Percentiles rank a stretch among this genome's conserved stretches.
These are phyloP conservation scores for Amphibolis antarctica DNA, from an alignment of 106 monocot genomes.

Conservation along the genomic window DNA sequence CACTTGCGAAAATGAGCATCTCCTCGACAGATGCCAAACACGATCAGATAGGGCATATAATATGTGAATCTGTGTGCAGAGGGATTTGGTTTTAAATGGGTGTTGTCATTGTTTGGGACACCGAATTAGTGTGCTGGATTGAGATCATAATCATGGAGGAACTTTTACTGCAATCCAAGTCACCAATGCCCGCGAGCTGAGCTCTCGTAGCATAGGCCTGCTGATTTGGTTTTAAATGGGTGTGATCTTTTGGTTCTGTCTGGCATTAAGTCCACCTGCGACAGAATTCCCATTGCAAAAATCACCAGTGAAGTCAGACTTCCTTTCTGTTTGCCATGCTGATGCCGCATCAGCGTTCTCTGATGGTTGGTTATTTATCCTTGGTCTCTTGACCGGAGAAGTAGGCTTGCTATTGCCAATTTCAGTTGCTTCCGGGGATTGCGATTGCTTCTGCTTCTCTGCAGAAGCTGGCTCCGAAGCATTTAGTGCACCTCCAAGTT, in stretches of 20 bases:
- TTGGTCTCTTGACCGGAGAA: slow-evolving; percentile 29
- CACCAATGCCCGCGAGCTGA: too few relatives aligned
- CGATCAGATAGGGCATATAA: too few relatives aligned
- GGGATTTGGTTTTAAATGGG: too few relatives aligned
- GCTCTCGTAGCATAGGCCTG: too few relatives aligned
- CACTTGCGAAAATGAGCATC: too few relatives aligned
- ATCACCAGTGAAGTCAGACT: not conserved
- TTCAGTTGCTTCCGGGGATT: slow-evolving; percentile 2
- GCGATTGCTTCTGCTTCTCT: slow-evolving; percentile 9
- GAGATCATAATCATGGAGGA: too few relatives aligned
- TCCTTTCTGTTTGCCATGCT: not conserved
- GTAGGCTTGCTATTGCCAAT: not conserved
- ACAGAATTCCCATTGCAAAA: not conserved
- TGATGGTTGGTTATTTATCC: slow-evolving; percentile 2
- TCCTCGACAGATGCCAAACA: too few relatives aligned
- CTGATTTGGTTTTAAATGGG: too few relatives aligned
- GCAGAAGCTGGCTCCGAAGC: not conserved
- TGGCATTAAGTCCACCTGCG: not conserved
- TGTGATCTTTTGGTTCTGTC: not conserved
- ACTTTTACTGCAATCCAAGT: too few relatives aligned
- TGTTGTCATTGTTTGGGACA: too few relatives aligned
- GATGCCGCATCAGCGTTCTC: not conserved
- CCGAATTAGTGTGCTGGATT: too few relatives aligned
- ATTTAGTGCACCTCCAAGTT: slow-evolving; percentile 25
- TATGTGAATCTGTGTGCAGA: too few relatives aligned